These are phyloP conservation scores for Candida gorgasii DNA, from an alignment of 805 yeast species.

Conservation along the genomic window DNA sequence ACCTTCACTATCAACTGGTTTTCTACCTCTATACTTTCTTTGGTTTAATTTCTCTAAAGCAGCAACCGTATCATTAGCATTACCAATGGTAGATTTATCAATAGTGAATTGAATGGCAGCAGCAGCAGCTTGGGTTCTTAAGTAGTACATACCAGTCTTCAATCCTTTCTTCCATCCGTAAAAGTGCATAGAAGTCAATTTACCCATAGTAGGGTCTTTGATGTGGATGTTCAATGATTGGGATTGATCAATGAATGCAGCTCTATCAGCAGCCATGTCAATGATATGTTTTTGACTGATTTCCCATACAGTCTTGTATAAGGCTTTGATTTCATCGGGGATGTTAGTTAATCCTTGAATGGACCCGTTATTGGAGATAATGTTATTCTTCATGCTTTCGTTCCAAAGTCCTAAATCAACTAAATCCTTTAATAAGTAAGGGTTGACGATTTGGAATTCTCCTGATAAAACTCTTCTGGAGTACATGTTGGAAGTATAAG, in stretches of 20 bases:
- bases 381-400: constrained; percentile 56
- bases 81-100: constrained; percentile 43
- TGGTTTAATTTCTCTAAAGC: constrained; percentile 38
- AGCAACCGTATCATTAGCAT: constrained; percentile 42
- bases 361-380: constrained; percentile 58
- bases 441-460: constrained; percentile 64
- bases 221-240: constrained; percentile 90
- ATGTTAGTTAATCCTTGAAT: constrained; percentile 55
- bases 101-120: constrained; percentile 88
- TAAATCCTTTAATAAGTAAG: constrained; percentile 56
- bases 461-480: constrained; percentile 65
- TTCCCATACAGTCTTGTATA: constrained; percentile 65
- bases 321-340: constrained; percentile 54
- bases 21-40: constrained; percentile 34
- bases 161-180: constrained; percentile 98
- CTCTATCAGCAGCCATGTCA: constrained; percentile 71
- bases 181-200: constrained; percentile 96
- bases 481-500: constrained; percentile 61
- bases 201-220: constrained; percentile 91
- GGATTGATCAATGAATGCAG: constrained; percentile 85
- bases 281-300: constrained; percentile 58
- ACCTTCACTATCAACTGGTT: constrained; percentile 17
- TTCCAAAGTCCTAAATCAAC: constrained; percentile 61
- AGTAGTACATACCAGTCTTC: constrained; percentile 97
- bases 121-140: constrained; percentile 96